phyloP scores from a whole-genome alignment of 768 basidiomycete species.

The Phlebiopsis flavidoalba region DNA sequence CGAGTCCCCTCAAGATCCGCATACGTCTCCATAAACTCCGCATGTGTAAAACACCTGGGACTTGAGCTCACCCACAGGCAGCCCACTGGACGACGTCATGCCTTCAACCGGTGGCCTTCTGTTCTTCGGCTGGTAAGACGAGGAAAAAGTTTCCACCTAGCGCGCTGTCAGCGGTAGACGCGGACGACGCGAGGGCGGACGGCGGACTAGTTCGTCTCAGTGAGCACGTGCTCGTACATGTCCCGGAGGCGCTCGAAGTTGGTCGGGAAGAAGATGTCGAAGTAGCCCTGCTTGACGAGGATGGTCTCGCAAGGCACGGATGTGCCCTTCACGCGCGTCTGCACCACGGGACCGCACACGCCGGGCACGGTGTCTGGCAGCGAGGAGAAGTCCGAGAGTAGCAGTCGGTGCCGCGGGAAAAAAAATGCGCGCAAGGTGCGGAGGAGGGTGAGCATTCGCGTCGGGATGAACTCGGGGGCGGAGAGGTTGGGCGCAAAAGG shows the following conservation, averaged over 20 bases:
- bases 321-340: conserved; percentile 80
- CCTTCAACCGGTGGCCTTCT: conserved; percentile 65
- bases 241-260: conserved; percentile 79
- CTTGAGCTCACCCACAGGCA: conserved; percentile 77
- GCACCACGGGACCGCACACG: conserved; percentile 82
- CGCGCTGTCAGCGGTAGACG: conserved; percentile 49
- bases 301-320: conserved; percentile 89
- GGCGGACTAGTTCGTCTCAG: conserved; percentile 35
- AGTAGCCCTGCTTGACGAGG: conserved; percentile 91
- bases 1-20: conserved; percentile 69
- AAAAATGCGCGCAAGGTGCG: conserved; percentile 71
- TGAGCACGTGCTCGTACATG: conserved; percentile 84
- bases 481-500: conserved; percentile 93
- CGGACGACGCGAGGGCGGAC: conserved; percentile 28
- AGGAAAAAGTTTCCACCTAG: conserved; percentile 68
- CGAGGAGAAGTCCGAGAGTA: conserved; percentile 88
- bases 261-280: conserved; percentile 99
- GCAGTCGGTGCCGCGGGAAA: conserved; percentile 91
- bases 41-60: conserved; percentile 82
- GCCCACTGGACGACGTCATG: conserved; percentile 66
- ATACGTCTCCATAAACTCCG: conserved; percentile 85
- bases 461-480: conserved; percentile 85
- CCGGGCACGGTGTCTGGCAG: conserved; percentile 84
- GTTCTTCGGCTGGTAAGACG: conserved; percentile 50
- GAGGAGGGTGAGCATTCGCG: conserved; percentile 81